Percentiles rank a stretch among this genome's conserved stretches.
These are phyloP conservation scores for Arthroderma uncinatum DNA, from an alignment of 2,329 filamentous ascomycete species.

Conservation along the genomic window DNA sequence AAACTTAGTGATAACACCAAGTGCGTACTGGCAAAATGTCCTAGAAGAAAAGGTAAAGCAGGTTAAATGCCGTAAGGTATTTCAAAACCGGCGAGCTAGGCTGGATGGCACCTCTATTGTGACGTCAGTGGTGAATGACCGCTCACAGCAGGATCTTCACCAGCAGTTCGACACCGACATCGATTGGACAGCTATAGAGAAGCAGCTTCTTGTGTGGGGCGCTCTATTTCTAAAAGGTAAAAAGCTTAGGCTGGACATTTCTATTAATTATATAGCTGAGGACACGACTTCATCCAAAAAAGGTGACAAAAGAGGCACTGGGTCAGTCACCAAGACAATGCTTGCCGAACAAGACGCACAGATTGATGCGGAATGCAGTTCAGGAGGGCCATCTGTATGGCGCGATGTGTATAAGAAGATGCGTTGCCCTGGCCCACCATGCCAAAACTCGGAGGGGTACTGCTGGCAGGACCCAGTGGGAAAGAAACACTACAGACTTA, in stretches of 20 bases:
- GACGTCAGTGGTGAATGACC: too few species aligned
- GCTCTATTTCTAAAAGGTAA: constrained; percentile 21
- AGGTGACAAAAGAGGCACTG: constrained; percentile 9
- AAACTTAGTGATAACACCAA: too few species aligned
- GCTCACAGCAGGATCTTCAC: too few species aligned
- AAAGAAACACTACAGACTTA: constrained; percentile 27
- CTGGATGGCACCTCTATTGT: too few species aligned
- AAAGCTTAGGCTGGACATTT: constrained; percentile 22
- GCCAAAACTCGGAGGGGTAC: constrained; percentile 10
- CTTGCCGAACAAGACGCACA: constrained; percentile 8
- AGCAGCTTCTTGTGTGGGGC: constrained; percentile 14
- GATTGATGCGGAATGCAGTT: constrained; percentile 10
- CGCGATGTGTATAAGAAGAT: constrained; percentile 11
- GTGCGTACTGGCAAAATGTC: too few species aligned
- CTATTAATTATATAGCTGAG: constrained; percentile 24
- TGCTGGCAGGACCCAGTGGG: constrained; percentile 25
- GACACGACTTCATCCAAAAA: not conserved
- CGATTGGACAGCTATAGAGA: too few species aligned
- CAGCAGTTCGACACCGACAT: too few species aligned
- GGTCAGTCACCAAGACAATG: constrained; percentile 12
- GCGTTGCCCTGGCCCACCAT: constrained; percentile 10
- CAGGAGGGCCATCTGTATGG: constrained; percentile 10
- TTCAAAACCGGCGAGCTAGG: too few species aligned
- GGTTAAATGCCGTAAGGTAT: too few species aligned
- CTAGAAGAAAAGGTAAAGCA: too few species aligned